A percentile compares a stretch with the other conserved stretches of the same genome.
phyloP scores from a whole-genome alignment of 192 early-diverging fungal genomes.

The Coemansia sp. region DNA sequence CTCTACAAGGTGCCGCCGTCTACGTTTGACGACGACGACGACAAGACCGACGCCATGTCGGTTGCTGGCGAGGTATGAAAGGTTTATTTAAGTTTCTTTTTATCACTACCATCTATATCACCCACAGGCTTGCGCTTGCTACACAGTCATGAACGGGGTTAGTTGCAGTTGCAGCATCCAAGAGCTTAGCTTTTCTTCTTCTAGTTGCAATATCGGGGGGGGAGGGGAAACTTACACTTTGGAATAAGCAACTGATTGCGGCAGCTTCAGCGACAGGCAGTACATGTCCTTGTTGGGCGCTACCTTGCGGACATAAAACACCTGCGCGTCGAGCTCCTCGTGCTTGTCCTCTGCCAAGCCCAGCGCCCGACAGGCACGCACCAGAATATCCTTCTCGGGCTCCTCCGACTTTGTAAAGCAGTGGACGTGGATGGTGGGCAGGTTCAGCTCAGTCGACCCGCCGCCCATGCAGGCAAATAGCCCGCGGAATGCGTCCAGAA shows the following conservation, averaged over 20 bases:
- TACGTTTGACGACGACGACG: constrained; percentile 59
- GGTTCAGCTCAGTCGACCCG: constrained; percentile 20
- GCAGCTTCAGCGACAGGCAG: constrained; percentile 84
- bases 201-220: too few species aligned
- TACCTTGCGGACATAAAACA: constrained; percentile 89
- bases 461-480: constrained; percentile 49
- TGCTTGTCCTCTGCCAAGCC: constrained; percentile 51
- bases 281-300: constrained; percentile 99
- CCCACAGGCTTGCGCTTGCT: too few species aligned
- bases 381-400: constrained; percentile 59
- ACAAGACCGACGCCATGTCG: constrained; percentile 12
- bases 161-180: neutral
- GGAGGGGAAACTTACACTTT: constrained; percentile 21
- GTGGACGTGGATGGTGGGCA: constrained; percentile 92
- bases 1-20: constrained; percentile 75
- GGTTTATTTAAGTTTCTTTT: neutral
- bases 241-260: constrained; percentile 70
- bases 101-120: neutral
- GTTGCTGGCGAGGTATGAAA: neutral
- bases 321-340: constrained; percentile 30
- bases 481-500: constrained; percentile 91
- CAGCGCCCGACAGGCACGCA: constrained; percentile 51
- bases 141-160: too few species aligned
- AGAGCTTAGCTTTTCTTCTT: neutral
- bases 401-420: constrained; percentile 87